phyloP scores from a whole-genome alignment of 164 flowering plant genomes.

The Chloranthus sessilifolius region DNA sequence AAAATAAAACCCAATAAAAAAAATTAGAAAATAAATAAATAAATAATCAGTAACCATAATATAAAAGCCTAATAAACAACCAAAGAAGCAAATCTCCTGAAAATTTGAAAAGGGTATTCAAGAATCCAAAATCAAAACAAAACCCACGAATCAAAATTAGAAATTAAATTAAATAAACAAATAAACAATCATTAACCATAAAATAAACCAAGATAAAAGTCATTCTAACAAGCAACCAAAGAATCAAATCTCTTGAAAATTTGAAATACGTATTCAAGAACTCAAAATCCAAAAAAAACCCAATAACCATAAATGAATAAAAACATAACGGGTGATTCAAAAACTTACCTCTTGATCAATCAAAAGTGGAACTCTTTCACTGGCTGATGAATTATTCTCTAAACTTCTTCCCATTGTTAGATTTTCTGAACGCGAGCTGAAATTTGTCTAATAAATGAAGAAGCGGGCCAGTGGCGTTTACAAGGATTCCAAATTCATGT shows the following conservation, averaged over 20 bases:
- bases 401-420: constrained; percentile 1
- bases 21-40: too few species aligned
- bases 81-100: too few species aligned
- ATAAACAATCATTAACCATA: not conserved
- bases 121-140: constrained; percentile 6
- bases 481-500: too few species aligned
- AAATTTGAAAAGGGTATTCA: not conserved
- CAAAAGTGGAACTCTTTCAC: constrained; percentile 45
- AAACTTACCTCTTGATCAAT: constrained; percentile 27
- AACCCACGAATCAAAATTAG: not conserved
- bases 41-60: too few species aligned
- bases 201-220: not conserved
- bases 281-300: constrained; percentile 1
- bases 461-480: too few species aligned
- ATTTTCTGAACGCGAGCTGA: too few species aligned
- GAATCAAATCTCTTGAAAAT: too few species aligned
- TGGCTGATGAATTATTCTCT: constrained; percentile 18
- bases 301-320: not conserved
- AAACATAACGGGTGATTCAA: constrained; percentile 1
- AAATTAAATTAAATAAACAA: not conserved
- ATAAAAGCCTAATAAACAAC: not conserved
- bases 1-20: not conserved
- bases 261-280: too few species aligned
- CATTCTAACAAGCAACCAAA: not conserved
- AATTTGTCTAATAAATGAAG: too few species aligned